phyloP scores from a whole-genome alignment of 805 yeast genomes.

The Kazachstania africana region DNA sequence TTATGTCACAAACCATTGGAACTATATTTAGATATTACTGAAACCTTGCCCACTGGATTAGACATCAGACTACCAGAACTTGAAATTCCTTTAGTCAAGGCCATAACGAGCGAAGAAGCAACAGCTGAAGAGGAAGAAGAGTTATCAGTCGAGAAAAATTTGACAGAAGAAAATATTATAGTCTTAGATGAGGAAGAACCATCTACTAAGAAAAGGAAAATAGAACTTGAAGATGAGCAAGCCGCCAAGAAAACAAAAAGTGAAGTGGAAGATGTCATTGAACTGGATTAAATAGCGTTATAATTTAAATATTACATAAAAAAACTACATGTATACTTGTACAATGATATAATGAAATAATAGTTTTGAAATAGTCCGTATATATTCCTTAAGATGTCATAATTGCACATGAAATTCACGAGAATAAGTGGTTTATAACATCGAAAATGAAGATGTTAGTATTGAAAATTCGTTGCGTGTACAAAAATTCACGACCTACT shows the following conservation, averaged over 20 bases:
- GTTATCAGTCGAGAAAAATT: not conserved
- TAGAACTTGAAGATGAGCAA: not conserved
- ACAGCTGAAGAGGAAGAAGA: constrained; percentile 4
- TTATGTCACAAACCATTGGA: constrained; percentile 44
- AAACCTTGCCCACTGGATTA: constrained; percentile 2
- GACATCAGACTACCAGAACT: constrained; percentile 24
- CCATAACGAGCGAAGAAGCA: not conserved
- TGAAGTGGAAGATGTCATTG: constrained; percentile 4
- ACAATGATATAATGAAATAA: too few species aligned
- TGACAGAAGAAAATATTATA: not conserved
- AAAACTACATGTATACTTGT: not conserved
- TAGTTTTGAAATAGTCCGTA: too few species aligned
- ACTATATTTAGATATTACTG: constrained; percentile 34
- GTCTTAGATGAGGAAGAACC: constrained; percentile 5
- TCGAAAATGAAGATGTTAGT: too few species aligned
- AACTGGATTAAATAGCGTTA: not conserved
- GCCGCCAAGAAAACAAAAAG: constrained; percentile 1
- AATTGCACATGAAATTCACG: too few species aligned
- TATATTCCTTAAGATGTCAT: too few species aligned
- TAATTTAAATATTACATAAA: not conserved
- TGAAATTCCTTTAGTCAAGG: constrained; percentile 19
- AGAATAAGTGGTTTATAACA: too few species aligned
- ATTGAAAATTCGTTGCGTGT: too few species aligned
- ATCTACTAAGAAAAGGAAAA: not conserved
- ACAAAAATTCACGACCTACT: too few species aligned